These are phyloP conservation scores for Ashbya aceris DNA, from an alignment of 1,139 yeast species.

Conservation along the genomic window DNA sequence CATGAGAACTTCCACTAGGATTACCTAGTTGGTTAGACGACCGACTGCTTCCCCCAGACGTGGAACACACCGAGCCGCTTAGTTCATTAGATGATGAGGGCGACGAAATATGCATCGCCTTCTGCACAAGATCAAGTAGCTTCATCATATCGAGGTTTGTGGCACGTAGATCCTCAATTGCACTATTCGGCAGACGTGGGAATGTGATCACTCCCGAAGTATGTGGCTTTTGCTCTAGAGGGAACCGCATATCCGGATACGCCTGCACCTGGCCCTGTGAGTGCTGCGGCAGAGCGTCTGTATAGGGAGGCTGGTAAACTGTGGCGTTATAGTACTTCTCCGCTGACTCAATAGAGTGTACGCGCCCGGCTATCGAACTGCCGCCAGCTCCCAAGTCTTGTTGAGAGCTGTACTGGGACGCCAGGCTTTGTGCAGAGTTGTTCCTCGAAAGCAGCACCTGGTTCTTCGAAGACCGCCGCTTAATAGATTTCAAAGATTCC, in stretches of 20 bases:
- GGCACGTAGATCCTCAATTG: constrained; percentile 38
- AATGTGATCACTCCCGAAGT: constrained; percentile 16
- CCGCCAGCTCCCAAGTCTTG: constrained; percentile 4
- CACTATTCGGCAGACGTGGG: constrained; percentile 37
- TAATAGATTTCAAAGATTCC: constrained; percentile 48
- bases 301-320: background rate
- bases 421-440: constrained; percentile 8
- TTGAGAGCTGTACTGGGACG: constrained; percentile 5
- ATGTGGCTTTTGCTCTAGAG: constrained; percentile 1
- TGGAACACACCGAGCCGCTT: too few relatives aligned
- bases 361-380: background rate
- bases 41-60: background rate
- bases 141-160: constrained; percentile 44
- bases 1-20: background rate
- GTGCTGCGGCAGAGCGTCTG: constrained; percentile 2
- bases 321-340: background rate
- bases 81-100: background rate
- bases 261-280: constrained; percentile 8
- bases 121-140: constrained; percentile 40
- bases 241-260: constrained; percentile 1
- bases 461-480: constrained; percentile 54
- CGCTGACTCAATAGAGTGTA: background rate
- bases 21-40: background rate
- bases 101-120: constrained; percentile 7
- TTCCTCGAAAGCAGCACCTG: constrained; percentile 6